phyloP scores from a whole-genome alignment of 1,139 yeast genomes.

The Zygoascus meyerae region DNA sequence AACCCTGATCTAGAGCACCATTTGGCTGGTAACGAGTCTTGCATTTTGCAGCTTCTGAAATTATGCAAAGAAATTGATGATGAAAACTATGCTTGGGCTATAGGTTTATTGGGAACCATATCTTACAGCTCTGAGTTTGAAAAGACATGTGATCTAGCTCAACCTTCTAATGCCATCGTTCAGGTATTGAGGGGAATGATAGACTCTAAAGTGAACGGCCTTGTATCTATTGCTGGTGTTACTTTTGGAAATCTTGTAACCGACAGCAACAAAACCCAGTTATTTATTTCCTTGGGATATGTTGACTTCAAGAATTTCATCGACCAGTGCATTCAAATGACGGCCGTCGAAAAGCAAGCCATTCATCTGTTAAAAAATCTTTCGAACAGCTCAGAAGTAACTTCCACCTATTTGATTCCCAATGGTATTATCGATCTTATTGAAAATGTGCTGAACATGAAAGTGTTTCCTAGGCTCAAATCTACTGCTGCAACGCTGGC shows the following conservation, averaged over 20 bases:
- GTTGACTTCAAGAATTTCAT: slow-evolving; percentile 10
- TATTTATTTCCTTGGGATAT: slow-evolving; percentile 12
- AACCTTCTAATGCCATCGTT: slow-evolving; percentile 8
- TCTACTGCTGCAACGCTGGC: slow-evolving; percentile 19
- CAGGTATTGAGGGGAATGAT: background rate
- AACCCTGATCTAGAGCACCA: slow-evolving; percentile 5
- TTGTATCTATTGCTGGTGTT: slow-evolving; percentile 20
- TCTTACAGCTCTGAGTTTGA: slow-evolving; percentile 15
- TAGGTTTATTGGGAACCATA: slow-evolving; percentile 12
- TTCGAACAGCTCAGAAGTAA: slow-evolving; percentile 12
- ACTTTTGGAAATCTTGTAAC: slow-evolving; percentile 23
- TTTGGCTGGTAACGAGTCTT: slow-evolving; percentile 14
- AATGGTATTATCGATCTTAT: slow-evolving; percentile 18
- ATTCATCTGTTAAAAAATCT: slow-evolving; percentile 26
- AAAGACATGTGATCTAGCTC: slow-evolving; percentile 5
- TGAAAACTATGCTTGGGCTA: slow-evolving; percentile 6
- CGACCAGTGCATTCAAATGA: slow-evolving; percentile 12
- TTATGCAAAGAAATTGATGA: slow-evolving; percentile 10
- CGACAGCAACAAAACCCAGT: slow-evolving; percentile 14
- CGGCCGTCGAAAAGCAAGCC: slow-evolving; percentile 24
- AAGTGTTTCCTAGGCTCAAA: slow-evolving; percentile 18
- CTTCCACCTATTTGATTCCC: slow-evolving; percentile 10
- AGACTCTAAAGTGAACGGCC: slow-evolving; percentile 6
- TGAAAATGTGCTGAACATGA: slow-evolving; percentile 17
- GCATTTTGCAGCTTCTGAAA: slow-evolving; percentile 13